These are phyloP conservation scores for Lobulomyces angularis DNA, from an alignment of 192 early-diverging fungal genomes.

Conservation along the genomic window DNA sequence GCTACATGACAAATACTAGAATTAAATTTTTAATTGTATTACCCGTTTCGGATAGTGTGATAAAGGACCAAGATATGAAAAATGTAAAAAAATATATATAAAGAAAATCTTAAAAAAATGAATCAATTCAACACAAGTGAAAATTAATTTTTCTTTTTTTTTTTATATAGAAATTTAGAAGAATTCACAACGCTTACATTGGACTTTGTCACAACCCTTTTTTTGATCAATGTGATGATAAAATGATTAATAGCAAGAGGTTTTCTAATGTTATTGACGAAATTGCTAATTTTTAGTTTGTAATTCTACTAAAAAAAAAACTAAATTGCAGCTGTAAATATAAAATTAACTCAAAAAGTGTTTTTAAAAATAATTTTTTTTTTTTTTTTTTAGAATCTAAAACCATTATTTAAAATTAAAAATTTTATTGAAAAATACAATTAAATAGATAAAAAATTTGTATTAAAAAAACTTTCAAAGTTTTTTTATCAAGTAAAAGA, in stretches of 20 bases:
- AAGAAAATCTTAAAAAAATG: not conserved
- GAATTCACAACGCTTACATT: slow-evolving; percentile 74
- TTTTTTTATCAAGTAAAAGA: too few species aligned
- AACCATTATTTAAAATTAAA: too few species aligned
- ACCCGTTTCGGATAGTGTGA: slow-evolving; percentile 53
- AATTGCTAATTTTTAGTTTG: too few species aligned
- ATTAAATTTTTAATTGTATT: slow-evolving; percentile 61
- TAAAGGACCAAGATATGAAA: slow-evolving; percentile 75
- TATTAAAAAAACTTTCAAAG: too few species aligned
- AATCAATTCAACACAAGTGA: slow-evolving; percentile 4
- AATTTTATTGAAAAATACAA: too few species aligned
- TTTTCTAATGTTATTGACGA: slow-evolving; percentile 46
- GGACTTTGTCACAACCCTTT: slow-evolving; percentile 77
- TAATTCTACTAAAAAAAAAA: too few species aligned
- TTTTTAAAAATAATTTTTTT: too few species aligned
- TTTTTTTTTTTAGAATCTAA: too few species aligned
- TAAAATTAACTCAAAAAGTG: too few species aligned
- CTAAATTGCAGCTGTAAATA: too few species aligned
- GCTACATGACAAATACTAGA: slow-evolving; percentile 79
- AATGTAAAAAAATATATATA: slow-evolving; percentile 25
- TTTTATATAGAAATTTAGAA: slow-evolving; percentile 52
- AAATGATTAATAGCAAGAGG: slow-evolving; percentile 34
- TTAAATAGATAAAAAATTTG: too few species aligned
- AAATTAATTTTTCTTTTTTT: slow-evolving; percentile 7
- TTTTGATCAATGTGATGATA: slow-evolving; percentile 49